These are phyloP conservation scores for Candida sp. DNA, from an alignment of 1,139 yeast species.

Conservation along the genomic window DNA sequence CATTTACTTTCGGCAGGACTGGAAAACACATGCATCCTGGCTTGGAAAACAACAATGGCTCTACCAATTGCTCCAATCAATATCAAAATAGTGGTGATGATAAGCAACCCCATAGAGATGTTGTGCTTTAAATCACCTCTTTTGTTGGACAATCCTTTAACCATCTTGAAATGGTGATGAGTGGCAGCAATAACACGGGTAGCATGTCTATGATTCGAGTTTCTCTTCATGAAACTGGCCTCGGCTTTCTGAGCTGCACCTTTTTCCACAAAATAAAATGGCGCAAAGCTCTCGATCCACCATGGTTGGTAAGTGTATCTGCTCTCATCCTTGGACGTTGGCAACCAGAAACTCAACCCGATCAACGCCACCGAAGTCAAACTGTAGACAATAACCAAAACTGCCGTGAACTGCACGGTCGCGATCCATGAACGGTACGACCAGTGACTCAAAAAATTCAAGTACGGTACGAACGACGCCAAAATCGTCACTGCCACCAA, in stretches of 20 bases:
- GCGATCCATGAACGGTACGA: constrained; percentile 28
- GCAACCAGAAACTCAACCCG: constrained; percentile 42
- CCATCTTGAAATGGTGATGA: constrained; percentile 44
- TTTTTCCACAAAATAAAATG: constrained; percentile 44
- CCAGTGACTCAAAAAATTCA: constrained; percentile 27
- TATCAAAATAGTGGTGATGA: constrained; percentile 36
- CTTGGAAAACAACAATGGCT: constrained; percentile 36
- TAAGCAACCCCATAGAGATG: constrained; percentile 34
- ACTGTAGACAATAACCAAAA: constrained; percentile 37
- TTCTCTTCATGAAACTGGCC: constrained; percentile 46
- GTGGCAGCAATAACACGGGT: constrained; percentile 50
- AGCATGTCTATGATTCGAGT: constrained; percentile 48
- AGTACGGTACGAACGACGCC: constrained; percentile 40
- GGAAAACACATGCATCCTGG: constrained; percentile 20
- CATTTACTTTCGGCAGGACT: constrained; percentile 28
- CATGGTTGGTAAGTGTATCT: constrained; percentile 51
- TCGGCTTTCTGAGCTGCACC: constrained; percentile 45
- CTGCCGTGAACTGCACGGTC: constrained; percentile 33
- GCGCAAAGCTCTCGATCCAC: constrained; percentile 50
- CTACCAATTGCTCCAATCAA: constrained; percentile 36
- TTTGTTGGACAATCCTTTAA: constrained; percentile 43
- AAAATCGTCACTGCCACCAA: constrained; percentile 37
- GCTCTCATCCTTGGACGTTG: constrained; percentile 48
- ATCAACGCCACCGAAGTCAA: constrained; percentile 40
- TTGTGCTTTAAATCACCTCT: constrained; percentile 45